Conservation (phyloP, 2,329 filamentous ascomycete species). For the Orbilia javanica region DNA sequence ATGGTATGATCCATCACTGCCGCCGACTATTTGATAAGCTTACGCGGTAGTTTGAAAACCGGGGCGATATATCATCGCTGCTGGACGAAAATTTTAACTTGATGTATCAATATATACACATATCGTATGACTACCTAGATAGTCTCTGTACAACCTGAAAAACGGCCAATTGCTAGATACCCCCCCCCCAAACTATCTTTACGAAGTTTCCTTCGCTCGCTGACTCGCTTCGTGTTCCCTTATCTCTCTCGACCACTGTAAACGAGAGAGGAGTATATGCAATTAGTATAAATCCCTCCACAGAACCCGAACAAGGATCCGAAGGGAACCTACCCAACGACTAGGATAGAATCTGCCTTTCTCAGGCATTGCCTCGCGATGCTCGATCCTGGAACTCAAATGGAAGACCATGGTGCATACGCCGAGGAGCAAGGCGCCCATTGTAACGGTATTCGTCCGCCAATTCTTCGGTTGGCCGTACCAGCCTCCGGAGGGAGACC, state of each 20-base stretch:
- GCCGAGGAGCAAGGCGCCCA: constrained; percentile 76
- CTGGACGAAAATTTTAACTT: constrained; percentile 1
- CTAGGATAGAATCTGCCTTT: constrained; percentile 83
- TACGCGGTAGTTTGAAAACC: too few relatives aligned
- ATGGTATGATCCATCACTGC: background rate
- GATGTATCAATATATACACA: constrained; percentile 28
- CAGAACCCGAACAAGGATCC: background rate
- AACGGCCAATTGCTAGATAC: background rate
- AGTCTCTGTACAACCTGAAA: constrained; percentile 25
- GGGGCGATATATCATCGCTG: background rate
- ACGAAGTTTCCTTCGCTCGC: constrained; percentile 26
- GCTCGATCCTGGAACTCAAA: constrained; percentile 79
- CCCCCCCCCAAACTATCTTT: background rate
- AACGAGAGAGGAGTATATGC: constrained; percentile 21
- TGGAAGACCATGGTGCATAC: constrained; percentile 78
- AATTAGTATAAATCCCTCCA: background rate
- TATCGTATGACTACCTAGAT: background rate
- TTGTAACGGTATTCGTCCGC: constrained; percentile 88
- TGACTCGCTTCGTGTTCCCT: constrained; percentile 63
- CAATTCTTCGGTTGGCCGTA: constrained; percentile 95
- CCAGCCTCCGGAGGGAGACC: constrained; percentile 98
- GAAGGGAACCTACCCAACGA: constrained; percentile 75
- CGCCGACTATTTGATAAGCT: too few relatives aligned
- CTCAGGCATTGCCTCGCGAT: constrained; percentile 80
- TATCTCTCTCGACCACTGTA: constrained; percentile 30